Evolutionary conservation across 495 filamentous ascomycete species (phyloP), one percentile per base, ranked within the genome.

Genomic region (Aspergillus kassunensis): DNA sequence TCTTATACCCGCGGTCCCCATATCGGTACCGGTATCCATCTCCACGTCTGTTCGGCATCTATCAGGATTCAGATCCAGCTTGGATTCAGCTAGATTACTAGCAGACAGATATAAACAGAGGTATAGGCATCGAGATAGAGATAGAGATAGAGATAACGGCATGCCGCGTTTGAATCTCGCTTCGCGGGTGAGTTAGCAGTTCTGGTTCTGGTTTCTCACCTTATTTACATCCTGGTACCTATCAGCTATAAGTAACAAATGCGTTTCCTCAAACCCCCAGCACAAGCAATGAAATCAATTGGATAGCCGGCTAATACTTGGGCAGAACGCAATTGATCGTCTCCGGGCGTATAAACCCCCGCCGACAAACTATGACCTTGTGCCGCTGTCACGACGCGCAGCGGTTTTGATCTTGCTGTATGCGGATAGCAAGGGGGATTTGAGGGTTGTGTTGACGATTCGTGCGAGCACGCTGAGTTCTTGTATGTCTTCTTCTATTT

Each of bases 341-440:
- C 75, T 96, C 24, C 79, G 87, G 57, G 77, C 82, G 33, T 96
- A 86, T 65, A 60, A 64, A 24, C 75, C 83, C n/a, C 83, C 80
- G 18, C 73, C 79, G 29, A 80, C 82, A 4, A 67, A 67, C 42
- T 87, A 82, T 64, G 77, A 76, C 52, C 77, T 80, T 29, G 73
- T 91, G 8, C 90, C 89, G 8, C 62, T 89, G 25, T 80, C 77
- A 49, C 75, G 88, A 40, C 79, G 90, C 18, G 91, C 91, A 18
- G 89, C 91, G 12, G 91, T 96, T 15, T 65, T 96, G 51, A 73
- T 96, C 21, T 79, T 96, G 49, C 80, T 96, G 0, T 96, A 90
- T 64, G 87, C 89, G 27, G 90, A 95, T 62, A 74, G 77, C 15
- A 69, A 75, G 31, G 91, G 91, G 9, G 86, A 92, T 37, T 69